Evolutionary conservation across 1,139 yeast genomes (phyloP).

Genomic region (Sugiyamaella sp.): DNA sequence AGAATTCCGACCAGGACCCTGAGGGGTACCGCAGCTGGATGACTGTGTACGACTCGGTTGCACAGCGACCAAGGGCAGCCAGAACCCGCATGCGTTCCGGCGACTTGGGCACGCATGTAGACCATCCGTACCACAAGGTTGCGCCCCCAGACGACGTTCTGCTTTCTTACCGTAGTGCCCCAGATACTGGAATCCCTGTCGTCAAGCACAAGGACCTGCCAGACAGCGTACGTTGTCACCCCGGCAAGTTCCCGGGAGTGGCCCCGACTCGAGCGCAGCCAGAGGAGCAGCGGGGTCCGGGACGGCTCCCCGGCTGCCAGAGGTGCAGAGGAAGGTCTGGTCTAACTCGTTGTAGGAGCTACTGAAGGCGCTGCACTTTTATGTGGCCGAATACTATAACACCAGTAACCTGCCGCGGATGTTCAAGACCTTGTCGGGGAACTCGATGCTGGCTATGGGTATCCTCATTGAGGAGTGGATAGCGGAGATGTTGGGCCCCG

Average conservation of each 20-base stretch:
- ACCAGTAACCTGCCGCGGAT: constrained; percentile 20
- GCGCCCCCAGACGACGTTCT: constrained; percentile 26
- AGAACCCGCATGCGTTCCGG: neutral
- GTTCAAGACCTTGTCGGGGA: constrained; percentile 36
- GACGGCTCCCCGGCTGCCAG: neutral
- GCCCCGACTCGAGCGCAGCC: neutral
- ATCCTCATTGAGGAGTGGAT: constrained; percentile 41
- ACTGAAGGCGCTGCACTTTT: constrained; percentile 33
- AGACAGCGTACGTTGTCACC: constrained; percentile 16
- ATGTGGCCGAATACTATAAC: constrained; percentile 32
- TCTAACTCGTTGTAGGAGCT: constrained; percentile 26
- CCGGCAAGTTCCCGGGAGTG: neutral
- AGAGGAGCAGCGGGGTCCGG: neutral
- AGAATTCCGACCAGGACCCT: neutral
- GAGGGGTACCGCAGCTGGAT: neutral
- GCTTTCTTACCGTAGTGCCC: constrained; percentile 7
- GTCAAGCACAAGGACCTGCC: constrained; percentile 26
- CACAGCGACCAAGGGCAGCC: constrained; percentile 21
- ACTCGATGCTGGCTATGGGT: constrained; percentile 42
- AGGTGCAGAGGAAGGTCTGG: too few relatives aligned
- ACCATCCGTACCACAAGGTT: neutral
- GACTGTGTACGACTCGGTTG: constrained; percentile 28
- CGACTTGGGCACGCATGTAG: constrained; percentile 18
- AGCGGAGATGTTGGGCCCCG: constrained; percentile 34
- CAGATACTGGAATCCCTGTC: constrained; percentile 26